These are phyloP conservation scores for Ceratobasidium sp. DNA, from an alignment of 1,284 basidiomycete genomes.

Conservation along the genomic window DNA sequence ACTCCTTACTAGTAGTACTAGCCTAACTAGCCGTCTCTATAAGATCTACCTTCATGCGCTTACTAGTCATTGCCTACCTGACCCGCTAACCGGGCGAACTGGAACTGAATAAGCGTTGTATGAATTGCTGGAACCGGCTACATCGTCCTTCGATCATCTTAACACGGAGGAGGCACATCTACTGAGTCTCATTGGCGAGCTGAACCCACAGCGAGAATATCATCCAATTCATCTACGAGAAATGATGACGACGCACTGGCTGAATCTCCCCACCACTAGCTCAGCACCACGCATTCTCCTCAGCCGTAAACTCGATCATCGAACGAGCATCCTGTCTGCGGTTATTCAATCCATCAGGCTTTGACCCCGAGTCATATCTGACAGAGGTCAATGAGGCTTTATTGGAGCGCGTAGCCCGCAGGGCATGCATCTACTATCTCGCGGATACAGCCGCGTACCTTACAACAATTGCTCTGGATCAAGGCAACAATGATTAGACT, in stretches of 20 bases:
- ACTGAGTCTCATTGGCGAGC: conserved; percentile 52
- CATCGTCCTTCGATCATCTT: conserved; percentile 57
- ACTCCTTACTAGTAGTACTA: conserved; percentile 53
- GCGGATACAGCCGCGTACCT: neutral
- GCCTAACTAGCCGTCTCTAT: conserved; percentile 55
- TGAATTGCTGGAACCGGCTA: conserved; percentile 55
- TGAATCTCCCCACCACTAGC: conserved; percentile 46
- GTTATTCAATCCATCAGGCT: conserved; percentile 12
- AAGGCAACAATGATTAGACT: neutral
- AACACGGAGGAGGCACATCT: conserved; percentile 50
- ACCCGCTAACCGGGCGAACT: conserved; percentile 59
- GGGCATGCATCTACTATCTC: conserved; percentile 17
- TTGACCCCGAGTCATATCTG: neutral
- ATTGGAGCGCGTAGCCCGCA: conserved; percentile 5
- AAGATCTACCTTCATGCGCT: conserved; percentile 60
- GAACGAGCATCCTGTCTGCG: neutral
- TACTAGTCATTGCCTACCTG: conserved; percentile 57
- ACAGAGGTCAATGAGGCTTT: neutral
- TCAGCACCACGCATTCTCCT: conserved; percentile 54
- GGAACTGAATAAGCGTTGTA: conserved; percentile 52
- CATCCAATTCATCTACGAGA: conserved; percentile 56
- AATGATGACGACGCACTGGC: conserved; percentile 59
- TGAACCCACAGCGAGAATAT: conserved; percentile 56
- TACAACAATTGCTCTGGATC: neutral
- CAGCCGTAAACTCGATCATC: neutral